Base-by-base conservation (phyloP, 306 rosid species). In the Ziziphus jujuba region DNA sequence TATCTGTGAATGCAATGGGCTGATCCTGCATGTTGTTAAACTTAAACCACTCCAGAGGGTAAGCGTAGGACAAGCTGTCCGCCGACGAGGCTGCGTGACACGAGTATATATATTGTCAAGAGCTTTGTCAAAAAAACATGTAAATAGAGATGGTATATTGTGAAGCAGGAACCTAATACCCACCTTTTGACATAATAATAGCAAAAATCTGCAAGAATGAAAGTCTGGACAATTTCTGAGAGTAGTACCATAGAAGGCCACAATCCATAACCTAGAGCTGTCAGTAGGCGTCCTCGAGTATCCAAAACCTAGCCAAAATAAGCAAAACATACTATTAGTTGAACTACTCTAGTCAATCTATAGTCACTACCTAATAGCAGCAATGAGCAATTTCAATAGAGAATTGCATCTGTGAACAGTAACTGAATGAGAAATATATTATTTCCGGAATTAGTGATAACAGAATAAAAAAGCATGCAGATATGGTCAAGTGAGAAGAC, bases 241-340 rank as follows among this genome's bases (percentile, higher is more conserved):
- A 91, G 85, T 23, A 91, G 96, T 77, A 91, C 97, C 97, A 89
- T 91, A 11, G 96, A 84, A 6, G 97, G 97, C 97, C 97, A 91
- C 53, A 89, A 62, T 21, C 97, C 97, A 52, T 91, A 83, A 15
- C 97, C 97, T 73, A 91, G 84, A 52, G 97, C 97, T 56, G 89
- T 96, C 66, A 91, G 86, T 82, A 91, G 85, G 72, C 89, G 95
- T 72, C 97, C 97, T 13, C 96, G 95, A 55, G 82, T 87, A 80
- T 91, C 97, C 68, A 91, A 76, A 62, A 91, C 96, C 97, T 91
- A 50, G 20, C 22, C 24, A 19, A 50, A 50, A n/a, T 7, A 50
- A 50, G 21, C 55, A 16, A n/a, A 50, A 7, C 22, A 7, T 7
- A 50, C 55, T 50, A n/a, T 50, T 50, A 50, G 55, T 7, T 50